Conservation (phyloP, 257 asterid genomes). For the Mentha longifolia region DNA sequence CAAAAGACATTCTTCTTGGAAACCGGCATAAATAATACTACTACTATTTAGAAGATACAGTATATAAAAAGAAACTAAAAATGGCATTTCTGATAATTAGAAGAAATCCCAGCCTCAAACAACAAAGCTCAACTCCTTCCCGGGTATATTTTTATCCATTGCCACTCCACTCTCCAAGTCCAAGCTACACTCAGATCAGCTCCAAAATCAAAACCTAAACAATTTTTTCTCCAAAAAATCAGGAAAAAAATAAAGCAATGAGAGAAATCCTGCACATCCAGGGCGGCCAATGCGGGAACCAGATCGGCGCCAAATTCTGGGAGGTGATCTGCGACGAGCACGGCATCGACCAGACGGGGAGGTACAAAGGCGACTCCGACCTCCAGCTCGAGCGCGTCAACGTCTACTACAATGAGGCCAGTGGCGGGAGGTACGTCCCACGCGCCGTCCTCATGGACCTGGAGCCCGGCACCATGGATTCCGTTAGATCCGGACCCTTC, state of each 20-base stretch:
- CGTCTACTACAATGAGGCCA: slow-evolving; percentile 49
- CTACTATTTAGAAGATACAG: too few species aligned
- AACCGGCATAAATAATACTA: too few species aligned
- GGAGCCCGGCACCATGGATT: slow-evolving; percentile 53
- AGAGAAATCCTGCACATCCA: slow-evolving; percentile 48
- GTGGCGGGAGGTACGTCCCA: slow-evolving; percentile 49
- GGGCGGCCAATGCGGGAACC: slow-evolving; percentile 51
- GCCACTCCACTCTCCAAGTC: background rate
- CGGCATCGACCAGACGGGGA: slow-evolving; percentile 44
- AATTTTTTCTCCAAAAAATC: background rate
- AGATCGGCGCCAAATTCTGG: slow-evolving; percentile 51
- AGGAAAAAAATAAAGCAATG: slow-evolving; percentile 16
- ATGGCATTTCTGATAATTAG: slow-evolving; percentile 18
- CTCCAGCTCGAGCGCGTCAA: slow-evolving; percentile 49
- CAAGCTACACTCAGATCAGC: background rate
- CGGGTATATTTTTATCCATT: background rate
- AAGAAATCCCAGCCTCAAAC: background rate
- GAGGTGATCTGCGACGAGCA: slow-evolving; percentile 51
- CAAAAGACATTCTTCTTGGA: too few species aligned
- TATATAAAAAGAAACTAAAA: background rate
- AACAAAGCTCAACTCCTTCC: background rate
- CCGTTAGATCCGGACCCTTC: slow-evolving; percentile 44
- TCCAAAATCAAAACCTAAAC: background rate
- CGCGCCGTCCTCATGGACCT: slow-evolving; percentile 53
- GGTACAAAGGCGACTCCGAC: slow-evolving; percentile 40